Evolutionary conservation across 2,329 filamentous ascomycete genomes (phyloP), one percentile per base, ranked within the genome.

Genomic region (Aureobasidium leucospermi): DNA sequence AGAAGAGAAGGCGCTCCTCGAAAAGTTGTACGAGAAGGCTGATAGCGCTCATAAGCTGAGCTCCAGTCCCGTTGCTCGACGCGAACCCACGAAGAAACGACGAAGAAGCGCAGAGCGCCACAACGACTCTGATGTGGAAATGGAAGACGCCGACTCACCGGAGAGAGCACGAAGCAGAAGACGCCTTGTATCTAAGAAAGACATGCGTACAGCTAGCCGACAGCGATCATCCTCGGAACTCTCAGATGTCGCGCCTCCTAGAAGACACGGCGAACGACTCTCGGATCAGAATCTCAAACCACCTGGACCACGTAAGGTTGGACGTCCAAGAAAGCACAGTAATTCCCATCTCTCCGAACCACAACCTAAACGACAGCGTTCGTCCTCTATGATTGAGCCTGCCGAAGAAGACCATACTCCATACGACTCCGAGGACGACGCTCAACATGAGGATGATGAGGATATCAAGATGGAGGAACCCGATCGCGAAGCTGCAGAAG

Each of bases 1-100:
- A 70, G 86, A 93, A 63, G 94, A 99, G 71, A 86, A 88, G 64
- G 83, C 90, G 45, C 77, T 95, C 59, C 74, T 99, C 51, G 92
- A 92, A 70, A 81, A 85, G 41, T 84, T 88, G 3, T 91, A 85
- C 64, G 86, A 91, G 60, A 81, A 82, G 32, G 60, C 62, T 48
- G 23, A 63, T 32, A 56, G 43, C 52, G 53, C 36, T 39, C 63
- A 63, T 13, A 64, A 67, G 52, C 64, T 67, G 23, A 72, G 69
- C 57, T 71, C 69, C 11, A 73, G 70, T 61, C 71, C 71, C 23
- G 66, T 72, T 28, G 66, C 68, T 43, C 70, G 70, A 62, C 67
- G 69, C 29, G 70, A 71, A 61, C 70, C 69, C 56, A 67, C 67
- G 39, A 62, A 57, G 19, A 65, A 69, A 46, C 63, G 70, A 46